These are phyloP conservation scores for Fagus sylvatica DNA, from an alignment of 306 rosid genomes.

Conservation along the genomic window DNA sequence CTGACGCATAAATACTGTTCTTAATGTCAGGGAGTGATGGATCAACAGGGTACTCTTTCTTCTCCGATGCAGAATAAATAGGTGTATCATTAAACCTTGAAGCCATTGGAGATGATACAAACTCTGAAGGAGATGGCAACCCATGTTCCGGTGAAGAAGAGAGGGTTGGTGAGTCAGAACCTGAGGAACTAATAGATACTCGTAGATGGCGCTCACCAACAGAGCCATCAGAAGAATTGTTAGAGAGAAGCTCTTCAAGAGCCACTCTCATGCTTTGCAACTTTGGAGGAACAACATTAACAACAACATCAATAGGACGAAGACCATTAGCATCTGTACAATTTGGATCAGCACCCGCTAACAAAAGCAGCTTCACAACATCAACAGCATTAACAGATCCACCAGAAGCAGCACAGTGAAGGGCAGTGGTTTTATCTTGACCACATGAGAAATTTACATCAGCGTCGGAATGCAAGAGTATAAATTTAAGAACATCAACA, in stretches of 20 bases:
- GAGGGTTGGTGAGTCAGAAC: constrained; percentile 48
- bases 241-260: constrained; percentile 60
- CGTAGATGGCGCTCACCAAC: constrained; percentile 39
- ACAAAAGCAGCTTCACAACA: constrained; percentile 61
- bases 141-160: constrained; percentile 58
- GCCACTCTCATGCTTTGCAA: constrained; percentile 35
- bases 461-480: constrained; percentile 45
- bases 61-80: constrained; percentile 50
- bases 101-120: constrained; percentile 50
- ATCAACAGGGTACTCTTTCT: constrained; percentile 83
- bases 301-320: constrained; percentile 72
- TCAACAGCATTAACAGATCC: constrained; percentile 64
- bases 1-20: constrained; percentile 85
- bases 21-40: constrained; percentile 92
- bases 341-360: constrained; percentile 65
- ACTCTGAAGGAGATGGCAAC: constrained; percentile 50
- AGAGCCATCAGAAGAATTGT: constrained; percentile 42
- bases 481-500: constrained; percentile 63
- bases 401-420: constrained; percentile 89
- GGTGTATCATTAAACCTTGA: constrained; percentile 46
- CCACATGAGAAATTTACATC: constrained; percentile 74
- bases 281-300: constrained; percentile 67
- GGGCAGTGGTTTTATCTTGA: constrained; percentile 69
- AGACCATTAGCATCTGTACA: constrained; percentile 57
- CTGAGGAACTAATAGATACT: constrained; percentile 35